Percentiles rank a stretch among this genome's conserved stretches.
Evolutionary conservation across 345 rosid species (phyloP).

Genomic region (thale cress (Arabidopsis thaliana)): DNA sequence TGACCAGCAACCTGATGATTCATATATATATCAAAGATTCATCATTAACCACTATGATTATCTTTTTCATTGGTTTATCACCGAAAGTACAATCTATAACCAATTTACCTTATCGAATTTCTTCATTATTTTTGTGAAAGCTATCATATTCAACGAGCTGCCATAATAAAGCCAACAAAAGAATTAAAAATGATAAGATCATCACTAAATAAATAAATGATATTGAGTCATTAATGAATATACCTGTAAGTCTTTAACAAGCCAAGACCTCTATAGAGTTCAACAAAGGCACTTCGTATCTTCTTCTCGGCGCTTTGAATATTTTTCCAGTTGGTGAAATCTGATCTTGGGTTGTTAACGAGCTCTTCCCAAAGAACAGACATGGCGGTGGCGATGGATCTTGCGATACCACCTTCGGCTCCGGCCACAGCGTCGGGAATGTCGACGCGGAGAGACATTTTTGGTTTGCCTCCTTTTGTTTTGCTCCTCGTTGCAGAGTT

Average conservation of each 20-base stretch:
- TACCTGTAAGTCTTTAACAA: constrained; percentile 83
- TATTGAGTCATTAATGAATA: neutral
- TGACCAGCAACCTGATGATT: constrained; percentile 74
- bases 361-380: constrained; percentile 89
- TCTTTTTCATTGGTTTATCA: constrained; percentile 10
- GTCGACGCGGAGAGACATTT: constrained; percentile 75
- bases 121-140: constrained; percentile 87
- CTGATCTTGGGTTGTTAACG: constrained; percentile 70
- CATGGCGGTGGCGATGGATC: constrained; percentile 68
- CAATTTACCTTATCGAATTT: constrained; percentile 89
- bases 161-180: constrained; percentile 26
- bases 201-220: constrained; percentile 13
- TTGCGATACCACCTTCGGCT: constrained; percentile 51
- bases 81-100: neutral
- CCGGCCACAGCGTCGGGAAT: constrained; percentile 63
- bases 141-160: constrained; percentile 90
- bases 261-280: constrained; percentile 83
- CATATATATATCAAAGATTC: constrained; percentile 9
- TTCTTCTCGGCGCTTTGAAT: constrained; percentile 86
- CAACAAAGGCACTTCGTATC: constrained; percentile 87
- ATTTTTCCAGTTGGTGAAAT: constrained; percentile 71
- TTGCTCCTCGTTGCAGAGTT: constrained; percentile 66
- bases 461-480: constrained; percentile 78
- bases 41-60: constrained; percentile 33
- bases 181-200: constrained; percentile 26